phyloP scores from a whole-genome alignment of 129 eudicot genomes.

The Centella asiatica region DNA sequence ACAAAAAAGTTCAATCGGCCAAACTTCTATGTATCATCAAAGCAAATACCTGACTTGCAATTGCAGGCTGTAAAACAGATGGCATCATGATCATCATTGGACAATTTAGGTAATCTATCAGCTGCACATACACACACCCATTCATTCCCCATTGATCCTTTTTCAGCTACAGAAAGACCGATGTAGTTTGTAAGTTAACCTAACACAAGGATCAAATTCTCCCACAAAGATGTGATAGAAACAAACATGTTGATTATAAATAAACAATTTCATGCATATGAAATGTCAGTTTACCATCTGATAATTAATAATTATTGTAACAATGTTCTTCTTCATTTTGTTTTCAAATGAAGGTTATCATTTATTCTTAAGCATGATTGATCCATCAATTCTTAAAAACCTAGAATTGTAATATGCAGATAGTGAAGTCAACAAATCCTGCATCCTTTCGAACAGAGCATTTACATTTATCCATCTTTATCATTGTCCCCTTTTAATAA shows the following conservation, averaged over 20 bases:
- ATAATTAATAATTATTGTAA: too few species aligned
- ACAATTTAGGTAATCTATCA: conserved; percentile 56
- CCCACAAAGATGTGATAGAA: background rate
- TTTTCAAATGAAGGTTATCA: too few species aligned
- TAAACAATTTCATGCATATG: too few species aligned
- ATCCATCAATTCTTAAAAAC: too few species aligned
- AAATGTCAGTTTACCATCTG: too few species aligned
- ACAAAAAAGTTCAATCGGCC: background rate
- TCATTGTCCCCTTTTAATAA: too few species aligned
- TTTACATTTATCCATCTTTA: too few species aligned
- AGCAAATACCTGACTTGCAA: conserved; percentile 70
- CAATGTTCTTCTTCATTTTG: too few species aligned
- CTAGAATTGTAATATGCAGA: too few species aligned
- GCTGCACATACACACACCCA: conserved; percentile 67
- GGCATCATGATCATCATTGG: conserved; percentile 21
- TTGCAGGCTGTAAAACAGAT: conserved; percentile 72
- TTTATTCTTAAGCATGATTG: too few species aligned
- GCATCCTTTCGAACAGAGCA: too few species aligned
- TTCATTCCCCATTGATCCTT: conserved; percentile 29
- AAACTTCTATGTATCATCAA: background rate
- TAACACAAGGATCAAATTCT: background rate
- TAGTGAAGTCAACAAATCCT: too few species aligned
- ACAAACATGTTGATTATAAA: background rate
- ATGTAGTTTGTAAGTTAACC: conserved; percentile 3
- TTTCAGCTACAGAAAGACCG: conserved; percentile 21